phyloP scores from a whole-genome alignment of 495 filamentous ascomycete species.

The Penicillium soppii region DNA sequence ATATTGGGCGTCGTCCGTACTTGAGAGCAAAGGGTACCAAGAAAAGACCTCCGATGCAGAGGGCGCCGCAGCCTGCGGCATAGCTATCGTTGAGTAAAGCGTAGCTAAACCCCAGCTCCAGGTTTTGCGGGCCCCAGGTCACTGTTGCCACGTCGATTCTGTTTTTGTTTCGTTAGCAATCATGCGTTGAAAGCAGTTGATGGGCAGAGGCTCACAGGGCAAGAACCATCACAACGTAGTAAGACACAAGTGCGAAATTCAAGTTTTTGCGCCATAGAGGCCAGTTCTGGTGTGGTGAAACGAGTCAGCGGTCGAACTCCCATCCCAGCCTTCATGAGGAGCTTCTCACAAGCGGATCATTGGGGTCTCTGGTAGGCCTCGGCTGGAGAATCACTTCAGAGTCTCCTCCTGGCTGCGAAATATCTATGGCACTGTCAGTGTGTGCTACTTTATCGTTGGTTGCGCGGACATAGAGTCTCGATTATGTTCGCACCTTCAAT shows the following conservation, averaged over 20 bases:
- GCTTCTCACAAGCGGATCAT: conserved; percentile 20
- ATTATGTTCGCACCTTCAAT: conserved; percentile 19
- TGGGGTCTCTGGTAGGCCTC: conserved; percentile 19
- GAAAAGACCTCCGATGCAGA: conserved; percentile 39
- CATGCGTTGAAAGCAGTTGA: neutral
- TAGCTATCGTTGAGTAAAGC: conserved; percentile 39
- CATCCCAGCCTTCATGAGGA: neutral
- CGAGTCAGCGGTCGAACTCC: neutral
- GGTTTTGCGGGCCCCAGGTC: conserved; percentile 40
- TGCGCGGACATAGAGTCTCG: neutral
- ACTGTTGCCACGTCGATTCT: conserved; percentile 36
- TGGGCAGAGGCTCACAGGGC: conserved; percentile 11
- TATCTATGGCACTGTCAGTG: conserved; percentile 6
- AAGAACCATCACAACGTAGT: conserved; percentile 23
- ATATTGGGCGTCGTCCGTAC: conserved; percentile 34
- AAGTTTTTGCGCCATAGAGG: conserved; percentile 21
- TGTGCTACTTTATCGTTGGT: neutral
- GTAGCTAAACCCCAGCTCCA: conserved; percentile 36
- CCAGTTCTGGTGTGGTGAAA: conserved; percentile 14
- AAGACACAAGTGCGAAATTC: conserved; percentile 21
- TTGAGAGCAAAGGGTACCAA: conserved; percentile 37
- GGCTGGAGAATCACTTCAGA: conserved; percentile 17
- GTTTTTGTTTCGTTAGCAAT: neutral
- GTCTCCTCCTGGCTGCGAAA: conserved; percentile 2
- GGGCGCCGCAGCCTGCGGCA: conserved; percentile 35